Evolutionary conservation across 2,329 filamentous ascomycete species (phyloP).

Genomic region (Fonsecaea multimorphosa): DNA sequence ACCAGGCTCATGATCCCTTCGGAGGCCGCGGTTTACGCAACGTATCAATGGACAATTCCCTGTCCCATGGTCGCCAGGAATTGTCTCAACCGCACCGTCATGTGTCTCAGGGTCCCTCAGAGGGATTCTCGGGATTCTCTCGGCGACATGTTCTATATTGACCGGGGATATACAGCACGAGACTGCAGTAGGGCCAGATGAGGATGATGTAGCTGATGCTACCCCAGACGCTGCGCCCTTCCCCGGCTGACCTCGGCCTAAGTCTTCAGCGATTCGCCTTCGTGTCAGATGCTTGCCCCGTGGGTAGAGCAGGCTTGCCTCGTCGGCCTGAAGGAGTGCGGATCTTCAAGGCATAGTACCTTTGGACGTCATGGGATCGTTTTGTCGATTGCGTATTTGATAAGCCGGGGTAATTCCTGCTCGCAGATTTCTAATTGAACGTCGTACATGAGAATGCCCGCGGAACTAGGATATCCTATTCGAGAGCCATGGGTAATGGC

Average conservation of each 20-base stretch:
- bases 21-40: not conserved
- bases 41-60: not conserved
- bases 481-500: not conserved
- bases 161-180: not conserved
- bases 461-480: not conserved
- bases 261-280: not conserved
- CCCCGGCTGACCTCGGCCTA: not conserved
- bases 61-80: not conserved
- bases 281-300: not conserved
- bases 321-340: not conserved
- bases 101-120: slow-evolving; percentile 5
- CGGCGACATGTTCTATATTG: slow-evolving; percentile 30
- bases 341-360: not conserved
- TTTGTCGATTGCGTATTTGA: not conserved
- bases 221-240: not conserved
- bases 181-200: not conserved
- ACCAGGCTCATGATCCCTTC: not conserved
- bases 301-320: not conserved
- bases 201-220: not conserved
- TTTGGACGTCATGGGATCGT: not conserved
- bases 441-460: not conserved
- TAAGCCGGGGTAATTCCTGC: not conserved
- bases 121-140: slow-evolving; percentile 29
- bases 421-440: slow-evolving; percentile 1
- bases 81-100: not conserved